Percentiles rank a stretch among this genome's conserved stretches.
Conservation (phyloP, 164 flowering plant species). For the Cinnamomum micranthum region DNA sequence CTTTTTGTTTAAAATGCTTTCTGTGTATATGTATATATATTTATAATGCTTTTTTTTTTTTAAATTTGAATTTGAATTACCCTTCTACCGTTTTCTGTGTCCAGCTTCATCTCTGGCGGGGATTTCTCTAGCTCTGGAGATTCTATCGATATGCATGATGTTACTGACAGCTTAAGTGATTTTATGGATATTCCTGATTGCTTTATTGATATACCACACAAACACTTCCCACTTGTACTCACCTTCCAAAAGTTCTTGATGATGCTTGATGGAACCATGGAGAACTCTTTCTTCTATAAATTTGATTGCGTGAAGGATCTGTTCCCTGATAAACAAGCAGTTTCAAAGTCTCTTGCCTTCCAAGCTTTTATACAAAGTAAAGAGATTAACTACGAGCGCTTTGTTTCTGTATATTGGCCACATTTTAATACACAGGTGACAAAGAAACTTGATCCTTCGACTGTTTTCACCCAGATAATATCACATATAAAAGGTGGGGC, state of each 20-base stretch:
- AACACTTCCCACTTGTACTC: conserved; percentile 59
- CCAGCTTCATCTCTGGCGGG: conserved; percentile 42
- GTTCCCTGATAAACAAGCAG: conserved; percentile 12
- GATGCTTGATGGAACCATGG: conserved; percentile 76
- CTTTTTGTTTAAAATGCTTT: neutral
- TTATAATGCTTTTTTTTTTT: no score
- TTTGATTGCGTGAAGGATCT: conserved; percentile 29
- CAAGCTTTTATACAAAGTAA: conserved; percentile 42
- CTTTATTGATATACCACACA: conserved; percentile 37
- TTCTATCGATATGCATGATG: conserved; percentile 32
- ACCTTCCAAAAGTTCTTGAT: conserved; percentile 67
- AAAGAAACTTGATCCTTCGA: conserved; percentile 55
- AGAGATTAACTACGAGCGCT: conserved; percentile 57
- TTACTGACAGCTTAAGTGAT: conserved; percentile 31
- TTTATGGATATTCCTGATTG: conserved; percentile 57
- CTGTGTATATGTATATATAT: no score
- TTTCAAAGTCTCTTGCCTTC: conserved; percentile 37
- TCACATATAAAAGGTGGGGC: conserved; percentile 71
- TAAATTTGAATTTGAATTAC: neutral
- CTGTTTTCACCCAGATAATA: conserved; percentile 70
- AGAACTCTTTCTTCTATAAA: conserved; percentile 54
- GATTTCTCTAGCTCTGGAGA: conserved; percentile 15
- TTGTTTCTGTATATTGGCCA: conserved; percentile 65
- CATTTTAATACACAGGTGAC: conserved; percentile 49
- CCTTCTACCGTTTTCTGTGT: conserved; percentile 3